Percentiles rank a stretch among this genome's conserved stretches.
phyloP scores from a whole-genome alignment of 1,284 basidiomycete species.

The Ceratobasidium sp. region DNA sequence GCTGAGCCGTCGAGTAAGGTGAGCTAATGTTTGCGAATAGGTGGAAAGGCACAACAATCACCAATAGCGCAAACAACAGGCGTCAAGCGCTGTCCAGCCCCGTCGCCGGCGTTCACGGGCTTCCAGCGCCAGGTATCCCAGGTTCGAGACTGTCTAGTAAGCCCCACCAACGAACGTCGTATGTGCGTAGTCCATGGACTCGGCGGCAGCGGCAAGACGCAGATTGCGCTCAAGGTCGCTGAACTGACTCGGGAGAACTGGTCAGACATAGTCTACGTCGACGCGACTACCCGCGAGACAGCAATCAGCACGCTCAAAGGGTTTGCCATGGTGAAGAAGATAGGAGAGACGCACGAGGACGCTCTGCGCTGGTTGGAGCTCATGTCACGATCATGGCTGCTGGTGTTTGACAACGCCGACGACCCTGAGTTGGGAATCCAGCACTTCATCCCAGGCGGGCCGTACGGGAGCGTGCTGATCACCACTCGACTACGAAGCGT shows the following conservation, averaged over 20 bases:
- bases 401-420: too few species aligned
- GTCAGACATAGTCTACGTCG: constrained; percentile 26
- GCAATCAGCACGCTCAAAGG: background rate
- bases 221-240: background rate
- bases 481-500: too few species aligned
- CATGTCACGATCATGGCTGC: too few species aligned
- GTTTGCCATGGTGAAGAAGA: background rate
- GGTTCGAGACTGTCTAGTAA: background rate
- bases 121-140: background rate
- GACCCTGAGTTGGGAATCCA: too few species aligned
- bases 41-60: background rate
- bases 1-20: background rate
- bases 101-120: background rate
- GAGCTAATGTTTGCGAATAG: too few species aligned
- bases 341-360: background rate
- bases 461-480: too few species aligned
- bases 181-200: background rate
- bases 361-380: background rate
- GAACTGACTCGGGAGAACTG: background rate
- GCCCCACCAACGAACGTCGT: background rate
- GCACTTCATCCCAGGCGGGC: too few species aligned
- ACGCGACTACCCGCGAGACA: constrained; percentile 9
- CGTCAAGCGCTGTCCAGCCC: background rate
- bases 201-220: constrained; percentile 25
- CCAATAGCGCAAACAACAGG: background rate